These are phyloP conservation scores for Drechslera avenae DNA, from an alignment of 2,329 filamentous ascomycete genomes.

Conservation along the genomic window DNA sequence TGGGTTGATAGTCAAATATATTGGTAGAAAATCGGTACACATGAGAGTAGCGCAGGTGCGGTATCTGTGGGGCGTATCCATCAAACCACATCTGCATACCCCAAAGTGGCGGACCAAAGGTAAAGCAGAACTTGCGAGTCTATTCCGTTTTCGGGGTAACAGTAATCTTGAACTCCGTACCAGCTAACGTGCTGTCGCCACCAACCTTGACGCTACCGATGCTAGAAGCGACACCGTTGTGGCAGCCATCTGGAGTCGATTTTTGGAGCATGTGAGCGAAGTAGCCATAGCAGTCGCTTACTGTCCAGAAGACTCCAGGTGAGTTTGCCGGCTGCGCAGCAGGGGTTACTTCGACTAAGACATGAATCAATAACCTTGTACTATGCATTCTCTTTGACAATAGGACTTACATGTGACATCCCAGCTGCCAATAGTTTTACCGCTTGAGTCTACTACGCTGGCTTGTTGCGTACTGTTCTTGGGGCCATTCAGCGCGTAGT, in stretches of 20 bases:
- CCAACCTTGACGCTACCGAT: conserved; percentile 31
- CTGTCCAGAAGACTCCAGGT: conserved; percentile 29
- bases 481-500: conserved; percentile 23
- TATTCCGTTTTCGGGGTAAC: conserved; percentile 16
- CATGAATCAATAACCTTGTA: conserved; percentile 9
- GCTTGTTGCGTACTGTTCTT: conserved; percentile 27
- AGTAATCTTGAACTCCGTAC: conserved; percentile 29
- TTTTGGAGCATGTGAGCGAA: conserved; percentile 30
- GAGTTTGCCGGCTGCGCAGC: conserved; percentile 18
- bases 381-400: neutral
- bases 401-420: conserved; percentile 26
- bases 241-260: conserved; percentile 26
- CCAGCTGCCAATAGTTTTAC: conserved; percentile 26
- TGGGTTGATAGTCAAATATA: neutral
- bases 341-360: conserved; percentile 33
- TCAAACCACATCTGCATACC: neutral
- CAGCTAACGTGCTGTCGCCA: conserved; percentile 25
- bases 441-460: conserved; percentile 18
- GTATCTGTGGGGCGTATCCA: neutral
- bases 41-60: neutral
- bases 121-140: neutral
- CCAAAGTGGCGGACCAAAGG: neutral
- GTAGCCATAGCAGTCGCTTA: conserved; percentile 38
- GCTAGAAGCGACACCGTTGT: conserved; percentile 24
- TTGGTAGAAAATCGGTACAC: neutral